Conservation (phyloP, 2,329 filamentous ascomycete species). For the Aspergillus transmontanensis region DNA sequence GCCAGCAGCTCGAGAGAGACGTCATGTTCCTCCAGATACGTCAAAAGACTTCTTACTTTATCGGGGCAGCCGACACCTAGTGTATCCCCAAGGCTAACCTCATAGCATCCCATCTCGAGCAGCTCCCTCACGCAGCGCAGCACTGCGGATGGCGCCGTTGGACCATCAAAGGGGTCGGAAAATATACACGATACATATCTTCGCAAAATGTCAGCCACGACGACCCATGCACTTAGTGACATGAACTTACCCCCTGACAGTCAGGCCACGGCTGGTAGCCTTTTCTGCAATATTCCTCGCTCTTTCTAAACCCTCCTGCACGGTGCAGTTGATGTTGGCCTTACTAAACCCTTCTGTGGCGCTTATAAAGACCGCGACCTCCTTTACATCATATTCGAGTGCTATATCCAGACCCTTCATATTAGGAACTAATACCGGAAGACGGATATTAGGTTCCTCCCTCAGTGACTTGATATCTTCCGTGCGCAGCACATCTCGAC, state of each 20-base stretch:
- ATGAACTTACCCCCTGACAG: constrained; percentile 37
- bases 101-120: constrained; percentile 84
- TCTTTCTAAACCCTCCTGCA: constrained; percentile 39
- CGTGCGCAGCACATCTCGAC: constrained; percentile 26
- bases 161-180: constrained; percentile 53
- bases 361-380: constrained; percentile 47
- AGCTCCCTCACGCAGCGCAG: constrained; percentile 60
- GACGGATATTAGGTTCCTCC: constrained; percentile 16
- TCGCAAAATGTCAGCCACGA: background rate
- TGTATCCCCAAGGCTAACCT: constrained; percentile 88
- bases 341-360: constrained; percentile 47
- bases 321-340: constrained; percentile 46
- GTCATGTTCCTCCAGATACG: constrained; percentile 45
- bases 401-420: constrained; percentile 59
- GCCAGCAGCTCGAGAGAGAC: constrained; percentile 72
- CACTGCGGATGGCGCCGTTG: constrained; percentile 52
- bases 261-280: constrained; percentile 31
- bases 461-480: constrained; percentile 57
- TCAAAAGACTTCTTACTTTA: constrained; percentile 35
- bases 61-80: constrained; percentile 78
- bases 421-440: constrained; percentile 47
- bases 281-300: constrained; percentile 34
- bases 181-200: constrained; percentile 47
- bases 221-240: background rate
- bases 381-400: constrained; percentile 39